Percentiles rank a stretch among this genome's conserved stretches.
phyloP scores from a whole-genome alignment of 78 protist species.

The Dictyostelium capitatum region DNA sequence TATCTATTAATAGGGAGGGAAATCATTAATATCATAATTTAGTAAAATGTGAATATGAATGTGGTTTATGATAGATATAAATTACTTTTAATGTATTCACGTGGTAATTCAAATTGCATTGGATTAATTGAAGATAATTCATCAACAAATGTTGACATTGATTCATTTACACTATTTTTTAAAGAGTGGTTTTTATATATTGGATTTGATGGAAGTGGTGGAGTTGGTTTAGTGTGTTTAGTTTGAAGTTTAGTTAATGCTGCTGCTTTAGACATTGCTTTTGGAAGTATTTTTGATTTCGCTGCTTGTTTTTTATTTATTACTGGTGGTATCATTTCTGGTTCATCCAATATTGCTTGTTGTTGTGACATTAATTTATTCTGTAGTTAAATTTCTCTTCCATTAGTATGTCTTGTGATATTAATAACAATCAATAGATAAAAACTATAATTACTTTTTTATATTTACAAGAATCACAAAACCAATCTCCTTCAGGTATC shows the following conservation, averaged over 20 bases:
- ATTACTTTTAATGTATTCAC: constrained; percentile 18
- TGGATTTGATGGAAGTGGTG: background rate
- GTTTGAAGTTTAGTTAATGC: background rate
- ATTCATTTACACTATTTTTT: background rate
- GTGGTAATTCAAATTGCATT: constrained; percentile 27
- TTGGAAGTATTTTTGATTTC: background rate
- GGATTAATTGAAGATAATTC: constrained; percentile 29
- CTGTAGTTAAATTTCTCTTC: too few relatives aligned
- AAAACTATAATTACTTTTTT: constrained; percentile 33
- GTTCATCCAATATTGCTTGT: too few relatives aligned
- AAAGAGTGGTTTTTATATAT: background rate
- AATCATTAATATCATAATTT: too few relatives aligned
- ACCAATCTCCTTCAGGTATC: constrained; percentile 75
- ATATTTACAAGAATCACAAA: constrained; percentile 31
- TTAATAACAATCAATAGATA: too few relatives aligned
- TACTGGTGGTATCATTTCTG: too few relatives aligned
- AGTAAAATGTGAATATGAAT: too few relatives aligned
- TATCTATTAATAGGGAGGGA: too few relatives aligned
- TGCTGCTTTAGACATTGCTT: background rate
- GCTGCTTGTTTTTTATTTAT: too few relatives aligned
- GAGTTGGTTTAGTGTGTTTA: background rate
- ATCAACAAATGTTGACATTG: constrained; percentile 9
- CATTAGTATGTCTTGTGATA: too few relatives aligned
- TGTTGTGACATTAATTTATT: too few relatives aligned
- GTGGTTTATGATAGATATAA: too few relatives aligned